Percentiles rank a stretch among this genome's conserved stretches.
These are phyloP conservation scores for Neonectria punicea DNA, from an alignment of 2,329 filamentous ascomycete species.

Conservation along the genomic window DNA sequence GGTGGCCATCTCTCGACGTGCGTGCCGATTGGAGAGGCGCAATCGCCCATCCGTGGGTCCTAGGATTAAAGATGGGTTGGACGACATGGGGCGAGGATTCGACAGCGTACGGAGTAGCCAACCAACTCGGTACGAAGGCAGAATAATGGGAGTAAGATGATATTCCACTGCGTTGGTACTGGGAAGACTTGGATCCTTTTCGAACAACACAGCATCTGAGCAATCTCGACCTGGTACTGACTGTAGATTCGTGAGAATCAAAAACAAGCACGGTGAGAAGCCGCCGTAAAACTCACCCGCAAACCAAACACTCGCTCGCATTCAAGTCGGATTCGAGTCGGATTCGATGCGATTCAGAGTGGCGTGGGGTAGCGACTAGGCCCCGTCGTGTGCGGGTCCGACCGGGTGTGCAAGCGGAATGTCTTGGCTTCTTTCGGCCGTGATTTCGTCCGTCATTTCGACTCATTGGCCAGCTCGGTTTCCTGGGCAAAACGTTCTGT, in stretches of 20 bases:
- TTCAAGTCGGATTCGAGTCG: neutral
- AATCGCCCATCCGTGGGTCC: neutral
- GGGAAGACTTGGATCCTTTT: neutral
- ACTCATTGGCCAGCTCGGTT: conserved; percentile 2
- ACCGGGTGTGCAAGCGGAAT: conserved; percentile 4
- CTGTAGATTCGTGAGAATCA: too few relatives aligned
- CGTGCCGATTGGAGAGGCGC: conserved; percentile 15
- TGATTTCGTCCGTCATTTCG: conserved; percentile 14
- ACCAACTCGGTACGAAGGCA: too few relatives aligned
- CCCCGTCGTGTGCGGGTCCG: conserved; percentile 3
- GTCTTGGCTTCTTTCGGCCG: conserved; percentile 5
- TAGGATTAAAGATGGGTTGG: neutral
- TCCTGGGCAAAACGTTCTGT: neutral
- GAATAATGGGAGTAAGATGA: too few relatives aligned
- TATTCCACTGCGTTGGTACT: too few relatives aligned
- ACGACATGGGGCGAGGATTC: neutral
- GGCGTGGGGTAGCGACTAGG: conserved; percentile 6
- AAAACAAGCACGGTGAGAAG: too few relatives aligned
- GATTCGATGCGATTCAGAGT: conserved; percentile 13
- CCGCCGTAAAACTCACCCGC: neutral
- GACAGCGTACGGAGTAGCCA: neutral
- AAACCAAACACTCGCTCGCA: neutral
- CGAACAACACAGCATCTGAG: neutral
- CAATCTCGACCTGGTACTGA: too few relatives aligned
- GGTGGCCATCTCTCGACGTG: neutral